A percentile compares a stretch with the other conserved stretches of the same genome.
These are phyloP conservation scores for Malus domestica DNA, from an alignment of 306 rosid genomes.

Conservation along the genomic window DNA sequence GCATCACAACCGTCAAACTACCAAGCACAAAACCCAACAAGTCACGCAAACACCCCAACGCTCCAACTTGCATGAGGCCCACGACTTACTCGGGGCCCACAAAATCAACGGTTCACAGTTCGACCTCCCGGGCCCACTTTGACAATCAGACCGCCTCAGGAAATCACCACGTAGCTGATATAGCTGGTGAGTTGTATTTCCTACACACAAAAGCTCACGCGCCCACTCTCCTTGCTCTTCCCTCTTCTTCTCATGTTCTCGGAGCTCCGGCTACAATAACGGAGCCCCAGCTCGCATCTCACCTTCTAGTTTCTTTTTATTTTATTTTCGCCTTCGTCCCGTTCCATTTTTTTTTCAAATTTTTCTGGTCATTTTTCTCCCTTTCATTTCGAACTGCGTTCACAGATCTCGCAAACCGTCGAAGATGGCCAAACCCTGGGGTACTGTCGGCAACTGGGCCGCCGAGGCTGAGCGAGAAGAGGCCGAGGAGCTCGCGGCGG, in stretches of 20 bases:
- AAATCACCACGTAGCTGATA: neutral
- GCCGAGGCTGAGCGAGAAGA: constrained; percentile 90
- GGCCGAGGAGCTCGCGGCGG: constrained; percentile 58
- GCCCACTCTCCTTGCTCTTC: neutral
- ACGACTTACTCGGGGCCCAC: neutral
- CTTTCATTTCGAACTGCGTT: neutral
- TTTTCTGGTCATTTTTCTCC: neutral
- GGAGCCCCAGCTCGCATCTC: constrained; percentile 52
- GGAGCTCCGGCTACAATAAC: constrained; percentile 75
- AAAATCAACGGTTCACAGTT: neutral
- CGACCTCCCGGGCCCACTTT: neutral
- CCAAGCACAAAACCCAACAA: neutral
- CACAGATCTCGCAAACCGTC: constrained; percentile 39
- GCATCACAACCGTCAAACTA: constrained; percentile 4
- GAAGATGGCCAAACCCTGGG: constrained; percentile 84
- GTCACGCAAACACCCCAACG: neutral
- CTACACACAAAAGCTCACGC: neutral
- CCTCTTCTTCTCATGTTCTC: constrained; percentile 37
- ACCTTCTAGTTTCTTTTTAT: neutral
- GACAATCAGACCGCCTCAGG: neutral
- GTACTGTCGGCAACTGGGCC: constrained; percentile 88
- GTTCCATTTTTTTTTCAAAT: neutral
- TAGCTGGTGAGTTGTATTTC: neutral
- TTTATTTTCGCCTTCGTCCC: neutral
- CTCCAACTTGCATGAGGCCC: neutral